Evolutionary conservation across 2,329 filamentous ascomycete species (phyloP).

Genomic region (Diaporthe sp.): DNA sequence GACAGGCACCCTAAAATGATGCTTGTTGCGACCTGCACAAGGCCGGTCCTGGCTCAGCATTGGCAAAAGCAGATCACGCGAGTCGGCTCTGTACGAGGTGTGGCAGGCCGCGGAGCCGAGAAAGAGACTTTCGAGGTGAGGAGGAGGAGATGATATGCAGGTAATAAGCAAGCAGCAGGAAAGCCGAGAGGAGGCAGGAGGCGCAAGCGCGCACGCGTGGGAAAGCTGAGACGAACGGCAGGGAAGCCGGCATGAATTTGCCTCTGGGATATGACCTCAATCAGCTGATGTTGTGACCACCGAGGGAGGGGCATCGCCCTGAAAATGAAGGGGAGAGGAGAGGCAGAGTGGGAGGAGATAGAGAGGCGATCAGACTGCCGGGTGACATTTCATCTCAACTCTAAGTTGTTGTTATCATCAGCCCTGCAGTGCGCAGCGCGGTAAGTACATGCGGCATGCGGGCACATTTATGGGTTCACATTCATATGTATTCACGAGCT

Average conservation of each 20-base stretch:
- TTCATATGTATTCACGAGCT: neutral
- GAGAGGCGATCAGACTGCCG: conserved; percentile 25
- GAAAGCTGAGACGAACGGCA: conserved; percentile 30
- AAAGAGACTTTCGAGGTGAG: neutral
- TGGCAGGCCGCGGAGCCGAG: conserved; percentile 1
- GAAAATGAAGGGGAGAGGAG: neutral
- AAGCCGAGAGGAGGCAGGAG: neutral
- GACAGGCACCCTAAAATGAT: conserved; percentile 35
- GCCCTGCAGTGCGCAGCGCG: neutral
- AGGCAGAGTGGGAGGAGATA: neutral
- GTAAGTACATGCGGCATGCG: conserved; percentile 1
- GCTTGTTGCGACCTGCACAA: conserved; percentile 25
- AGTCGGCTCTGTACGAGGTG: neutral
- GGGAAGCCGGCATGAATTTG: conserved; percentile 26
- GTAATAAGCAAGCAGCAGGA: neutral
- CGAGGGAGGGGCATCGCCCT: neutral
- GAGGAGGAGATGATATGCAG: neutral
- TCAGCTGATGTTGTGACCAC: conserved; percentile 7
- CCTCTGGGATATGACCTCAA: conserved; percentile 24
- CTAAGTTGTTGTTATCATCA: neutral
- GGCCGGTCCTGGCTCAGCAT: neutral
- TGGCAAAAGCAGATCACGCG: conserved; percentile 7
- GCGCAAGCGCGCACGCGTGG: neutral
- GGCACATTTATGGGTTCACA: neutral
- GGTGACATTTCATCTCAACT: conserved; percentile 22